Conservation (phyloP, 2,329 filamentous ascomycete genomes). For the Nigrospora sphaerica region DNA sequence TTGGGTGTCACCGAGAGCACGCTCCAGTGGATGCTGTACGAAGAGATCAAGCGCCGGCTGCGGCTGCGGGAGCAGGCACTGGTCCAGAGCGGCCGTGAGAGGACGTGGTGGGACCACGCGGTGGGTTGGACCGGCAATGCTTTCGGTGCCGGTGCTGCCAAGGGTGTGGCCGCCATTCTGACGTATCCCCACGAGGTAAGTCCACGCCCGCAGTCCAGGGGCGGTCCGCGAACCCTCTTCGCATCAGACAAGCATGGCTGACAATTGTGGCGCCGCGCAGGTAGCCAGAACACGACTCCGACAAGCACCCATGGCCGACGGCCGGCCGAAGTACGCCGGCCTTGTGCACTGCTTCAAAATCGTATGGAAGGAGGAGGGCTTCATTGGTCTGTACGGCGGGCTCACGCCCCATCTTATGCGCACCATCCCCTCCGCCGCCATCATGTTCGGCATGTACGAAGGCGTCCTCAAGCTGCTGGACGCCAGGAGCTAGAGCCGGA, state of each 20-base stretch:
- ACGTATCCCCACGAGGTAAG: conserved; percentile 89
- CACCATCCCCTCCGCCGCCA: conserved; percentile 85
- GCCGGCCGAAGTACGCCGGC: conserved; percentile 78
- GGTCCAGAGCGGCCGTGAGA: conserved; percentile 50
- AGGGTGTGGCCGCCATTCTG: conserved; percentile 74
- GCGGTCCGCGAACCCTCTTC: background rate
- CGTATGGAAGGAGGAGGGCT: conserved; percentile 82
- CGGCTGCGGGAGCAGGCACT: conserved; percentile 54
- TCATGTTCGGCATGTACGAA: conserved; percentile 91
- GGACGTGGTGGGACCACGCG: conserved; percentile 65
- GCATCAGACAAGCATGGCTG: background rate
- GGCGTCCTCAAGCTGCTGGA: conserved; percentile 37
- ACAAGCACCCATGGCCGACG: conserved; percentile 69
- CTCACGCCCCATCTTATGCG: conserved; percentile 86
- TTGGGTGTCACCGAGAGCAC: conserved; percentile 86
- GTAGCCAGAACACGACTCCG: conserved; percentile 78
- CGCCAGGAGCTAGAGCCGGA: conserved; percentile 16
- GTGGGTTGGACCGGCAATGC: conserved; percentile 75
- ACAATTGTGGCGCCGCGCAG: conserved; percentile 25
- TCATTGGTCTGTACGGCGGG: conserved; percentile 81
- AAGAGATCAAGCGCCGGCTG: conserved; percentile 78
- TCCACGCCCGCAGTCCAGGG: conserved; percentile 2
- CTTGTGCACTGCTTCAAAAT: conserved; percentile 82
- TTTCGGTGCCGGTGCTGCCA: conserved; percentile 73
- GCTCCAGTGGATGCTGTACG: conserved; percentile 89